These are phyloP conservation scores for Microcera coccophila DNA, from an alignment of 2,329 filamentous ascomycete species.

Conservation along the genomic window DNA sequence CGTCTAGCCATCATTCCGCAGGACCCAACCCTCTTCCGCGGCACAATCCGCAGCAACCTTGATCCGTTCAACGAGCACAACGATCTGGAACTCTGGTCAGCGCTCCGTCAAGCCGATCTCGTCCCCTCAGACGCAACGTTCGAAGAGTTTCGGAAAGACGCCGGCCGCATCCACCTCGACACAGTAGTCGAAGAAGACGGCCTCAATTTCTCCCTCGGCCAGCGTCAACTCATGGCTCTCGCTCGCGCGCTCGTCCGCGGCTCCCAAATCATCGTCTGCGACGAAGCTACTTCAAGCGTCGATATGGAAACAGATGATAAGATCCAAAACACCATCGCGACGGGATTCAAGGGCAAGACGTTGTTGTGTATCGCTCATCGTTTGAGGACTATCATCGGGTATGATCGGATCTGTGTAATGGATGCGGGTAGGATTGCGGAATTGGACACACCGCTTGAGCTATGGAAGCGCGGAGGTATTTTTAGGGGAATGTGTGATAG, in stretches of 20 bases:
- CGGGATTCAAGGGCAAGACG: constrained; percentile 81
- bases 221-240: constrained; percentile 92
- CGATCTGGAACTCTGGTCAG: constrained; percentile 74
- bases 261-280: constrained; percentile 90
- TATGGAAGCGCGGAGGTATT: constrained; percentile 73
- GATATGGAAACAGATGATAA: constrained; percentile 97
- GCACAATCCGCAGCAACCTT: constrained; percentile 74
- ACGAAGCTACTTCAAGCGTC: constrained; percentile 89
- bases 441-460: constrained; percentile 67
- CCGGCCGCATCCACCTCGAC: constrained; percentile 72
- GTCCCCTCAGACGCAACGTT: constrained; percentile 59
- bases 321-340: constrained; percentile 85
- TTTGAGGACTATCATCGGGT: constrained; percentile 85
- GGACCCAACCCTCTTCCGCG: constrained; percentile 77
- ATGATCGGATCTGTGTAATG: constrained; percentile 97
- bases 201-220: constrained; percentile 90
- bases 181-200: constrained; percentile 87
- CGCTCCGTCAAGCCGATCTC: constrained; percentile 72
- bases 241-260: constrained; percentile 84
- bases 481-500: constrained; percentile 88
- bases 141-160: constrained; percentile 70
- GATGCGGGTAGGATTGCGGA: constrained; percentile 84
- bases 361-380: constrained; percentile 90
- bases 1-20: constrained; percentile 80
- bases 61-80: constrained; percentile 77